phyloP scores from a whole-genome alignment of 306 rosid genomes.

The Glycine tomentella region DNA sequence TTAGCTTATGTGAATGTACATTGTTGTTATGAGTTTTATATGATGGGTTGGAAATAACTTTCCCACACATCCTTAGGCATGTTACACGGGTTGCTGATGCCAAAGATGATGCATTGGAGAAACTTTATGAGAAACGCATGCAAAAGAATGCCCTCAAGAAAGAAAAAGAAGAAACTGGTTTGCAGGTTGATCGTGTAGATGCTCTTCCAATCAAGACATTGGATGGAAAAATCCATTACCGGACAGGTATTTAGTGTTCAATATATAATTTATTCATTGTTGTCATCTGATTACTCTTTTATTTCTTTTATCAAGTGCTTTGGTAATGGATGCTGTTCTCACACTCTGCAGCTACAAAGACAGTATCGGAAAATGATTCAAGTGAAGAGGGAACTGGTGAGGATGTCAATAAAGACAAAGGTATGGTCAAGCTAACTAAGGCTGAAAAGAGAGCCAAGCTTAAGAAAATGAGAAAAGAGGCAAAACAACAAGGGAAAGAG shows the following conservation, averaged over 20 bases:
- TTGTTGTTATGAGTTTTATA: slow-evolving; percentile 36
- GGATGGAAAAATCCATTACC: slow-evolving; percentile 75
- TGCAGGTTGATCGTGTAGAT: slow-evolving; percentile 82
- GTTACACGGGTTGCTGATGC: slow-evolving; percentile 92
- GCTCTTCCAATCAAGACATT: slow-evolving; percentile 91
- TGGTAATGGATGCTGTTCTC: slow-evolving; percentile 34
- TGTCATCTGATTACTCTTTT: slow-evolving; percentile 14
- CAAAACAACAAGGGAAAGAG: slow-evolving; percentile 78
- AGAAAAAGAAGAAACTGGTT: slow-evolving; percentile 61
- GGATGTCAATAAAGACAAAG: slow-evolving; percentile 51
- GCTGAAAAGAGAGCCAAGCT: slow-evolving; percentile 87
- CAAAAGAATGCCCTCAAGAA: slow-evolving; percentile 66
- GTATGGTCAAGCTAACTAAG: slow-evolving; percentile 75
- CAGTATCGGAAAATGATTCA: slow-evolving; percentile 51
- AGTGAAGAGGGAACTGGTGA: slow-evolving; percentile 57
- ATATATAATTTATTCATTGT: slow-evolving; percentile 16
- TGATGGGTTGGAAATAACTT: slow-evolving; percentile 6
- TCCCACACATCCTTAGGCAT: slow-evolving; percentile 63
- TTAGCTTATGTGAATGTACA: background rate
- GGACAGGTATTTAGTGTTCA: slow-evolving; percentile 56
- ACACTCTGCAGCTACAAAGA: slow-evolving; percentile 57
- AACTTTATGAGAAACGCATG: slow-evolving; percentile 77
- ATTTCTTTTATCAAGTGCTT: background rate
- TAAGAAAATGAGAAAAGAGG: slow-evolving; percentile 75
- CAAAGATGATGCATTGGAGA: slow-evolving; percentile 89